Evolutionary conservation across 2,329 filamentous ascomycete species (phyloP).

Genomic region (Exophiala alcalophila): DNA sequence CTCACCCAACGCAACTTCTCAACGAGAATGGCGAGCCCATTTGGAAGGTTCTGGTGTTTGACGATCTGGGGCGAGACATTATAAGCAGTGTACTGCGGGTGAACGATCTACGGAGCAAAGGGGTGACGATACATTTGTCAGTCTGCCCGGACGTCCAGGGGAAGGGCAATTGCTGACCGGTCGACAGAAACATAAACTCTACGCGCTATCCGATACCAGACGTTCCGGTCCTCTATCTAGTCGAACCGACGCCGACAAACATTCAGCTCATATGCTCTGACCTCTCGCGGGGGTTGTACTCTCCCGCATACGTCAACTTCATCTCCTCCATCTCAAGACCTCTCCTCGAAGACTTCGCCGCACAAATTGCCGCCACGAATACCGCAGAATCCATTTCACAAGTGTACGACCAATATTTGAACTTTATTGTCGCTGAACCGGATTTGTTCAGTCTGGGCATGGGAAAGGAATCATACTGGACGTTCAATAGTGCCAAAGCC

Average conservation of each 20-base stretch:
- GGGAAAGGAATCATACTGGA: slow-evolving; percentile 91
- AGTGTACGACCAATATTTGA: slow-evolving; percentile 93
- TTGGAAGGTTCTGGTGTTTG: slow-evolving; percentile 97
- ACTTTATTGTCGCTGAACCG: slow-evolving; percentile 93
- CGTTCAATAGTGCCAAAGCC: slow-evolving; percentile 69
- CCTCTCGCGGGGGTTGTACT: slow-evolving; percentile 81
- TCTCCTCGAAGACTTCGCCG: slow-evolving; percentile 89
- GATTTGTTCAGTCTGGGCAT: slow-evolving; percentile 93
- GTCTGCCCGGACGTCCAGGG: slow-evolving; percentile 27
- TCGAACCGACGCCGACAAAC: slow-evolving; percentile 82
- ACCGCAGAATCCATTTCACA: slow-evolving; percentile 89
- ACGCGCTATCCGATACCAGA: slow-evolving; percentile 88
- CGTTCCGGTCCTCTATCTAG: slow-evolving; percentile 92
- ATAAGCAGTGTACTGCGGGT: slow-evolving; percentile 95
- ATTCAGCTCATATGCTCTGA: slow-evolving; percentile 80
- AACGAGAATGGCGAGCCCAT: slow-evolving; percentile 80
- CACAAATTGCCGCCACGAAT: slow-evolving; percentile 76
- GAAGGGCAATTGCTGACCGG: slow-evolving; percentile 8
- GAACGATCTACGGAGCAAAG: slow-evolving; percentile 86
- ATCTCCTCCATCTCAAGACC: slow-evolving; percentile 87
- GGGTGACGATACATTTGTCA: slow-evolving; percentile 94
- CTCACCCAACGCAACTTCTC: slow-evolving; percentile 71
- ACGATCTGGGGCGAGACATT: slow-evolving; percentile 85
- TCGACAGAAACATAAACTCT: slow-evolving; percentile 69
- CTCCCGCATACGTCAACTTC: slow-evolving; percentile 95